Evolutionary conservation across 2,329 filamentous ascomycete genomes (phyloP).

Genomic region (Talaromyces verruculosus): DNA sequence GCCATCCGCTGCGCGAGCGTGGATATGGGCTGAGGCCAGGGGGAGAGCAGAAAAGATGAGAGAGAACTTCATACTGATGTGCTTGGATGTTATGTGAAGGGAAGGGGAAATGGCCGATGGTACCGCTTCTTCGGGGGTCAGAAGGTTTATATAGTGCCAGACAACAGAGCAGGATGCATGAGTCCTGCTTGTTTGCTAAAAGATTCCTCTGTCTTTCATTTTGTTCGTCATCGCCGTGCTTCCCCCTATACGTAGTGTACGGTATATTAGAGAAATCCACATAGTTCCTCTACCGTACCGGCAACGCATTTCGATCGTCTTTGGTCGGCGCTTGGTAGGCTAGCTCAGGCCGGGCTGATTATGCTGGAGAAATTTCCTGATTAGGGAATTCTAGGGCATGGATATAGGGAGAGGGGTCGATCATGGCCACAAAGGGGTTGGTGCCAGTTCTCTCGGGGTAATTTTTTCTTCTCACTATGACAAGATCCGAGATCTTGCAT

Average conservation of each 20-base stretch:
- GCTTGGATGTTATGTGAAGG: no score
- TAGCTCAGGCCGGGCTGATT: not conserved
- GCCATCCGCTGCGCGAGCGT: constrained; percentile 6
- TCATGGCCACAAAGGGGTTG: not conserved
- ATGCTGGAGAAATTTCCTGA: not conserved
- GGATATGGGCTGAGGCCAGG: not conserved
- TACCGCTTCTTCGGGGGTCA: not conserved
- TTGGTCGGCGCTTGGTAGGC: not conserved
- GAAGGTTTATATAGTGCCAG: not conserved
- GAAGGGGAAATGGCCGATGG: no score
- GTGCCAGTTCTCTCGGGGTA: not conserved
- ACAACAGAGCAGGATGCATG: no score
- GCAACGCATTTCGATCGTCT: not conserved
- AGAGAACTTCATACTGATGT: constrained; percentile 7
- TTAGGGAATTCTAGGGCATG: not conserved
- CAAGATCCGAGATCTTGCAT: not conserved
- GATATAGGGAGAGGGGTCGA: not conserved
- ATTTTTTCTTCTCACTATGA: not conserved
- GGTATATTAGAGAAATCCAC: not conserved
- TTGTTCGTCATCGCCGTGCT: no score
- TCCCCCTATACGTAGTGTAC: no score
- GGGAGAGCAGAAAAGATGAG: constrained; percentile 4
- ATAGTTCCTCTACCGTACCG: not conserved
- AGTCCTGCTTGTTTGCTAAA: no score
- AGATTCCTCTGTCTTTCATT: no score